phyloP scores from a whole-genome alignment of 2,329 filamentous ascomycete genomes.

The Kalmusia sp. region DNA sequence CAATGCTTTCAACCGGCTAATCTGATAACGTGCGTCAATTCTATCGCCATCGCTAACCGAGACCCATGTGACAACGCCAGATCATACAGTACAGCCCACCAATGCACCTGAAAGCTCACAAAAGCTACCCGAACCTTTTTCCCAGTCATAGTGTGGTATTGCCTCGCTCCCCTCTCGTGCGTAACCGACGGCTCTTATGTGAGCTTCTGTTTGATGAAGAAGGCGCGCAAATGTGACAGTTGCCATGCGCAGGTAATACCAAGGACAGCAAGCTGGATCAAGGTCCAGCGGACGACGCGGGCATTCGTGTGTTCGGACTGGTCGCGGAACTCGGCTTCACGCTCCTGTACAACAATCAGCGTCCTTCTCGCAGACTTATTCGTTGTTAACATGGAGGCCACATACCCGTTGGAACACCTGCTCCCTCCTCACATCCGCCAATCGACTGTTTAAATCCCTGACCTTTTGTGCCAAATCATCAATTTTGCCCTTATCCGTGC shows the following conservation, averaged over 20 bases:
- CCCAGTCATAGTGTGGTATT: conserved; percentile 16
- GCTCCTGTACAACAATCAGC: conserved; percentile 68
- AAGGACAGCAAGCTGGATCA: conserved; percentile 86
- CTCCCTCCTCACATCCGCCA: conserved; percentile 89
- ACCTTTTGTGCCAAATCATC: conserved; percentile 87
- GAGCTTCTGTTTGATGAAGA: conserved; percentile 99
- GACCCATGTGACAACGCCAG: conserved; percentile 26
- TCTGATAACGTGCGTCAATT: conserved; percentile 15
- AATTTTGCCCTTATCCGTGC: conserved; percentile 91
- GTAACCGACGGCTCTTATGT: conserved; percentile 63
- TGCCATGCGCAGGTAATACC: conserved; percentile 95
- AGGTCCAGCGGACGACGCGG: conserved; percentile 90
- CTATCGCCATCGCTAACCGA: conserved; percentile 20
- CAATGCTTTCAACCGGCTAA: not conserved
- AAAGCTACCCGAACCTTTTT: conserved; percentile 14
- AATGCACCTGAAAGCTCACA: conserved; percentile 7
- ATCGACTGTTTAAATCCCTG: conserved; percentile 83
- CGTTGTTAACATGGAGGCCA: conserved; percentile 8
- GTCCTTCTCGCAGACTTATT: not conserved
- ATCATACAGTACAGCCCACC: conserved; percentile 26
- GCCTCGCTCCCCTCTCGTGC: conserved; percentile 2
- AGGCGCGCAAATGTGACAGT: conserved; percentile 89
- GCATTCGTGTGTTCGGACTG: conserved; percentile 93
- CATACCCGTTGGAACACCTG: conserved; percentile 92
- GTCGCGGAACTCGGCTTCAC: conserved; percentile 96